phyloP scores from a whole-genome alignment of 2,329 filamentous ascomycete genomes.

The Westerdykella aurantiaca region DNA sequence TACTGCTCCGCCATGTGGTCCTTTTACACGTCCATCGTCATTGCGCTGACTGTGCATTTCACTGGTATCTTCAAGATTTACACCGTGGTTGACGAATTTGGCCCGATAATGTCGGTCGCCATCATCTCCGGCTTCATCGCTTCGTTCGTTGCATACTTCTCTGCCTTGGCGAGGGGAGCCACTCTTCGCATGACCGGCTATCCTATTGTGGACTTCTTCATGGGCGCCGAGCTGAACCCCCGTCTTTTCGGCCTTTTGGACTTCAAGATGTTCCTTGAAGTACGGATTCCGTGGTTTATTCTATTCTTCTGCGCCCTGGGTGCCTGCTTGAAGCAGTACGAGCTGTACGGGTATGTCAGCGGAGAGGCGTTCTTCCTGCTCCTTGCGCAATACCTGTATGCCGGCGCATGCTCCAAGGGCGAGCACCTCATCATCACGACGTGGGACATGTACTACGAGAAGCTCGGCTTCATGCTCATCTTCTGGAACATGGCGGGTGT shows the following conservation, averaged over 20 bases:
- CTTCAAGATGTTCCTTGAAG: conserved; percentile 95
- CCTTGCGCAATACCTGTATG: conserved; percentile 87
- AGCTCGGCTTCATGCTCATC: conserved; percentile 95
- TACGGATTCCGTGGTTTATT: conserved; percentile 88
- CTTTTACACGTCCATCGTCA: conserved; percentile 76
- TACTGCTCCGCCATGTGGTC: conserved; percentile 88
- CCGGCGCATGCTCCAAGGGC: conserved; percentile 86
- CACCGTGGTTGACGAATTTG: conserved; percentile 91
- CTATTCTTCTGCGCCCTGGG: conserved; percentile 72
- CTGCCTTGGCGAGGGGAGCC: conserved; percentile 70
- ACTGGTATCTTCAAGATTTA: conserved; percentile 83
- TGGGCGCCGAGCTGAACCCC: conserved; percentile 82
- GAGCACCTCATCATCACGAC: conserved; percentile 86
- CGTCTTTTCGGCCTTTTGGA: conserved; percentile 78
- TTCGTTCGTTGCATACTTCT: conserved; percentile 77
- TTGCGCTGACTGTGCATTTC: conserved; percentile 69
- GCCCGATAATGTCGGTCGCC: conserved; percentile 83
- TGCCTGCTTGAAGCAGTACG: conserved; percentile 75
- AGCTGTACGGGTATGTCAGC: conserved; percentile 77
- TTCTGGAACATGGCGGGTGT: conserved; percentile 96
- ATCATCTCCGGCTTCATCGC: conserved; percentile 87
- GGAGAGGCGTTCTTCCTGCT: conserved; percentile 79
- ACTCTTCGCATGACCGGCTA: conserved; percentile 89
- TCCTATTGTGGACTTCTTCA: conserved; percentile 82
- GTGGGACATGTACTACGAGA: conserved; percentile 97